Evolutionary conservation across 371 early-diverging fungal species (phyloP).

Genomic region (Mortierella sp.): DNA sequence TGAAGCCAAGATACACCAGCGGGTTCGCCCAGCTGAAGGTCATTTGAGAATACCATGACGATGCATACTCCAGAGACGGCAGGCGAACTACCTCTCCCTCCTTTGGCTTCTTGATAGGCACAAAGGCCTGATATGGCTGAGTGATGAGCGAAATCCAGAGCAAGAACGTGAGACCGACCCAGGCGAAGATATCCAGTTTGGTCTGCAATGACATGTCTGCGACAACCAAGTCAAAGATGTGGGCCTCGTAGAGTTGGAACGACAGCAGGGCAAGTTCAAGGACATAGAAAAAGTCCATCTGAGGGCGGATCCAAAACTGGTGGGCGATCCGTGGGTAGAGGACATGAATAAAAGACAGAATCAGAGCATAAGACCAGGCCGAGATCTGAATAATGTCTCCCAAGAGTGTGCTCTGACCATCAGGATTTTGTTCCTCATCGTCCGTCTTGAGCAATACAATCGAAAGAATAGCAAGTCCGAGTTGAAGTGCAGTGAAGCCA

Average conservation of each 20-base stretch:
- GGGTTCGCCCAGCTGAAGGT: slow-evolving; percentile 66
- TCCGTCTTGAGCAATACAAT: slow-evolving; percentile 16
- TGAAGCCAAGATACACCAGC: slow-evolving; percentile 63
- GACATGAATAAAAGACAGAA: slow-evolving; percentile 26
- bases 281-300: slow-evolving; percentile 40
- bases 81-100: slow-evolving; percentile 45
- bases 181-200: slow-evolving; percentile 24
- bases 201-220: slow-evolving; percentile 29
- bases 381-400: slow-evolving; percentile 14
- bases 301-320: slow-evolving; percentile 50
- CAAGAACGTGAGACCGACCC: slow-evolving; percentile 16
- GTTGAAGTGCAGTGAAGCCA: slow-evolving; percentile 37
- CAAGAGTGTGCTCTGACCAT: slow-evolving; percentile 7
- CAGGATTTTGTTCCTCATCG: slow-evolving; percentile 5
- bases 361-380: slow-evolving; percentile 34
- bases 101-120: slow-evolving; percentile 10
- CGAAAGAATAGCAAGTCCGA: slow-evolving; percentile 33
- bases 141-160: slow-evolving; percentile 38
- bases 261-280: slow-evolving; percentile 17
- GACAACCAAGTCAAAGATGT: slow-evolving; percentile 4
- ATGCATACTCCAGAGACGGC: slow-evolving; percentile 61
- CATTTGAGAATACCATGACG: slow-evolving; percentile 62
- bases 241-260: slow-evolving; percentile 8
- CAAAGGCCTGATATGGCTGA: slow-evolving; percentile 23
- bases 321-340: slow-evolving; percentile 21